Evolutionary conservation across 495 filamentous ascomycete species (phyloP).

Genomic region (Penicillium alfredii): DNA sequence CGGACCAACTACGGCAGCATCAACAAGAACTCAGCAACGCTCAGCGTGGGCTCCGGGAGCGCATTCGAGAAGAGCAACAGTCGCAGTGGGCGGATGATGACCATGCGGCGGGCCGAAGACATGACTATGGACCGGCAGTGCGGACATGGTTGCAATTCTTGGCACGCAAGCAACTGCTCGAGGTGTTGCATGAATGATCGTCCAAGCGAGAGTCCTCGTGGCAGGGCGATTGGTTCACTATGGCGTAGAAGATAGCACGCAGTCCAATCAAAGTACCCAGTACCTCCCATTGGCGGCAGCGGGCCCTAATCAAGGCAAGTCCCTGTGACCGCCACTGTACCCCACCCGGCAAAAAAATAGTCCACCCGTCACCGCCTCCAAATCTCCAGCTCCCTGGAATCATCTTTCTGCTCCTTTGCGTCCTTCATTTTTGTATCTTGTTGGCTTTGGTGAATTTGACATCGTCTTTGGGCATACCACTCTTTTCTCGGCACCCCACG

Average conservation of each 20-base stretch:
- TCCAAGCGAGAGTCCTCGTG: too few relatives aligned
- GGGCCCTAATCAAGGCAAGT: too few relatives aligned
- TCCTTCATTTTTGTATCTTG: too few relatives aligned
- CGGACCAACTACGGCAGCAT: conserved; percentile 21
- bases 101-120: conserved; percentile 39
- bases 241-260: too few relatives aligned
- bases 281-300: too few relatives aligned
- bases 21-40: conserved; percentile 24
- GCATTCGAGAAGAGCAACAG: conserved; percentile 41
- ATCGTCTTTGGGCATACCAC: too few relatives aligned
- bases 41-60: conserved; percentile 33
- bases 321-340: too few relatives aligned
- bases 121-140: conserved; percentile 44
- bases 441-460: too few relatives aligned
- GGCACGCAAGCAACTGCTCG: conserved; percentile 35
- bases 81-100: conserved; percentile 37
- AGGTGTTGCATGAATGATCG: conserved; percentile 26
- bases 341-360: conserved; percentile 16
- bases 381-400: not conserved
- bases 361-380: conserved; percentile 33
- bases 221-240: conserved; percentile 25
- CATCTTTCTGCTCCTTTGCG: conserved; percentile 4
- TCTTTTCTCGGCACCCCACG: too few relatives aligned
- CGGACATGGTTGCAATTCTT: conserved; percentile 41
- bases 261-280: too few relatives aligned